phyloP scores from a whole-genome alignment of 164 flowering plant species.

The Dillenia turbinata region DNA sequence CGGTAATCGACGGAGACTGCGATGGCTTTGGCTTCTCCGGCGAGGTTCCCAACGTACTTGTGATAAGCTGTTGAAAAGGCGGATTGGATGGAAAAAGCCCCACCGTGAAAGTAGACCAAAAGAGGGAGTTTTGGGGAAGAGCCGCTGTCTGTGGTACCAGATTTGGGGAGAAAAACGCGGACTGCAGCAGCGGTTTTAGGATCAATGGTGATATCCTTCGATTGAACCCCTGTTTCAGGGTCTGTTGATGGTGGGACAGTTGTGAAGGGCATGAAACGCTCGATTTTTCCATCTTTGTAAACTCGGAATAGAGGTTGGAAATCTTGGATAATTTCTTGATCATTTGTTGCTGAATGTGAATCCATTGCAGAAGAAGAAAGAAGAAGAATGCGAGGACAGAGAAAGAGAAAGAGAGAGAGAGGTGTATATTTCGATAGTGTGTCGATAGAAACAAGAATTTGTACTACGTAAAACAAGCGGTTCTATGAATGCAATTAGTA shows the following conservation, averaged over 20 bases:
- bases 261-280: not conserved
- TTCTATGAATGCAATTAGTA: too few species aligned
- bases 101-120: conserved; percentile 42
- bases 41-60: conserved; percentile 16
- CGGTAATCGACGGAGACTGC: conserved; percentile 40
- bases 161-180: conserved; percentile 27
- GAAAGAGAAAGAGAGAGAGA: too few species aligned
- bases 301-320: conserved; percentile 17
- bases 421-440: too few species aligned
- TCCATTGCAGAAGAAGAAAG: too few species aligned
- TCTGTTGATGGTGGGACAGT: conserved; percentile 19
- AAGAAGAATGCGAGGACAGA: too few species aligned
- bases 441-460: too few species aligned
- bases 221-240: conserved; percentile 17
- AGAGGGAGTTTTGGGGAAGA: conserved; percentile 27
- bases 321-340: conserved; percentile 2
- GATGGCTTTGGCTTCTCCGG: conserved; percentile 18
- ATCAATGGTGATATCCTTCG: conserved; percentile 28
- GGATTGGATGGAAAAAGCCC: conserved; percentile 32
- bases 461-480: too few species aligned
- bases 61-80: conserved; percentile 17
- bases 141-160: too few species aligned
- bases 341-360: not conserved
- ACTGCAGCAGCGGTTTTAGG: conserved; percentile 22
- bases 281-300: conserved; percentile 29